Conservation (phyloP, 225 moss, liverwort and hornwort species). For the Climacium dendroides region DNA sequence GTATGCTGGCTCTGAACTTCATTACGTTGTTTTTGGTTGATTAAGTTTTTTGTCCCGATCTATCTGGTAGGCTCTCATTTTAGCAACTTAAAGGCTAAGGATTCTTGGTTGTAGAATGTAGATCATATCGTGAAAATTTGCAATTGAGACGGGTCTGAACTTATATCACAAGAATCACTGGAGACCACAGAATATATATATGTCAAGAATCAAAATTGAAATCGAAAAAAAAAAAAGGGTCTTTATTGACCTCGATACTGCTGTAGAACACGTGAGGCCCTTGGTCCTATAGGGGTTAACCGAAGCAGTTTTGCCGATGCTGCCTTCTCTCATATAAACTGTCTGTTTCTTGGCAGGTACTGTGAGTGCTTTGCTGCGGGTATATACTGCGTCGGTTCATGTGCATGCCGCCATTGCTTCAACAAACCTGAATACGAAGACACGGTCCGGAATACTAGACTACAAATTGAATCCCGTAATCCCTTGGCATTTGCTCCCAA, state of each 20-base stretch:
- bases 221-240: not conserved
- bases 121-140: not conserved
- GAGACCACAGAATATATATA: not conserved
- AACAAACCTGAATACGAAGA: conserved; percentile 92
- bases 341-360: conserved; percentile 35
- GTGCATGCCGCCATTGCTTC: conserved; percentile 91
- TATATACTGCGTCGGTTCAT: conserved; percentile 75
- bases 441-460: conserved; percentile 57
- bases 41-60: not conserved
- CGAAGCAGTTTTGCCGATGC: not conserved
- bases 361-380: conserved; percentile 98
- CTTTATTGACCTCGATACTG: not conserved
- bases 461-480: conserved; percentile 75
- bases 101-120: not conserved
- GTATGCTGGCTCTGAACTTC: not conserved
- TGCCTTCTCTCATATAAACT: not conserved
- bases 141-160: not conserved
- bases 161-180: not conserved
- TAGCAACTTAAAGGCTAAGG: not conserved
- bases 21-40: not conserved
- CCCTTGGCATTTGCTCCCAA: conserved; percentile 95
- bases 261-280: too few relatives aligned
- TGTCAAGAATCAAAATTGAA: not conserved
- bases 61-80: not conserved
- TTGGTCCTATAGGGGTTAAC: not conserved